These are phyloP conservation scores for Fraxinus anomala DNA, from an alignment of 257 asterid genomes.

Conservation along the genomic window DNA sequence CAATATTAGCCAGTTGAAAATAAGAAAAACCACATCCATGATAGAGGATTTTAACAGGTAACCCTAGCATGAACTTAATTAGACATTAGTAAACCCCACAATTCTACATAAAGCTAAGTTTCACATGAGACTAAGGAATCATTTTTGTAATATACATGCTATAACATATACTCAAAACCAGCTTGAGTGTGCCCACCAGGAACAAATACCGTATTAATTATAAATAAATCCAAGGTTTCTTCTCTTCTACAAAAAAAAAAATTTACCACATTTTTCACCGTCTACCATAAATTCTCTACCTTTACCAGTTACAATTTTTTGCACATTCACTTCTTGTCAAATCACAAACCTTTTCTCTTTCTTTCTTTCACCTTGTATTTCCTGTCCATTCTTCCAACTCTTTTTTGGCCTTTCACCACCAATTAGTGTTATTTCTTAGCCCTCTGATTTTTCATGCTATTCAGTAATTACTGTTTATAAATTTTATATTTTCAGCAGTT, in stretches of 20 bases:
- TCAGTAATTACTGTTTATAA: not conserved
- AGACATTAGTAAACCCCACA: not conserved
- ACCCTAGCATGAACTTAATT: conserved; percentile 8
- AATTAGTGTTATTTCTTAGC: not conserved
- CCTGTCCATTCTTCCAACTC: not conserved
- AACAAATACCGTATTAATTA: not conserved
- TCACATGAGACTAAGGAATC: not conserved
- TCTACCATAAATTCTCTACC: not conserved
- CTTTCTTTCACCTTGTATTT: not conserved
- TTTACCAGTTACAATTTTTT: not conserved
- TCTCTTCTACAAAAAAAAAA: not conserved
- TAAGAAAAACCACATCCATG: conserved; percentile 16
- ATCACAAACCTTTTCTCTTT: not conserved
- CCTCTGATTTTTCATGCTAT: not conserved
- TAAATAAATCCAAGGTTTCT: not conserved
- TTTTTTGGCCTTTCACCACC: not conserved
- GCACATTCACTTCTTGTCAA: not conserved
- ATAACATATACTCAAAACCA: too few relatives aligned
- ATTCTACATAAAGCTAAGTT: conserved; percentile 11
- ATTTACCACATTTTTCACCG: not conserved
- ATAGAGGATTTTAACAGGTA: conserved; percentile 19
- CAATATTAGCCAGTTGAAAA: conserved; percentile 22
- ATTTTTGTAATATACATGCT: too few relatives aligned
- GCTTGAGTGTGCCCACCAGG: too few relatives aligned
- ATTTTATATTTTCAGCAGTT: too few relatives aligned